Conservation (phyloP, 768 basidiomycete species). For the Filobasidium floriforme region DNA sequence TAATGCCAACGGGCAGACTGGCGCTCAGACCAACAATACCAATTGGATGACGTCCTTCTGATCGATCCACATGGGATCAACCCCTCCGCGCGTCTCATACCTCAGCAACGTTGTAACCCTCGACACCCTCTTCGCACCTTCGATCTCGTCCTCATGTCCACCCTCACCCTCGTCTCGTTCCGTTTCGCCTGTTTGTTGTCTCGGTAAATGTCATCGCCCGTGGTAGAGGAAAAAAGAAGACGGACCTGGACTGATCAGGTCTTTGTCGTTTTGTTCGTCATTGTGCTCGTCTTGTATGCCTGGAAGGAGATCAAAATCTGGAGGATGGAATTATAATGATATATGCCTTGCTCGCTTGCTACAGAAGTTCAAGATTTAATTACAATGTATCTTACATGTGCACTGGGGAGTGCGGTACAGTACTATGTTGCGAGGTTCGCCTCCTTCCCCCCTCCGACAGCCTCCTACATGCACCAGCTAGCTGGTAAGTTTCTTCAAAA, state of each 20-base stretch:
- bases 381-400: no score
- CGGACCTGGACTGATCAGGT: not conserved
- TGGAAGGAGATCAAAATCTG: no score
- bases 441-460: no score
- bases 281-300: no score
- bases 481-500: no score
- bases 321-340: no score
- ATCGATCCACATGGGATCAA: not conserved
- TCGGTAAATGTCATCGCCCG: not conserved
- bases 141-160: not conserved
- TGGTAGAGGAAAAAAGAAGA: not conserved
- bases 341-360: no score
- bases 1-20: not conserved
- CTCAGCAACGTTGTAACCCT: not conserved
- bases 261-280: no score
- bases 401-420: no score
- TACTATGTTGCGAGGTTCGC: no score
- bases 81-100: not conserved
- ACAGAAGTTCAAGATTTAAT: no score
- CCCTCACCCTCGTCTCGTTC: not conserved
- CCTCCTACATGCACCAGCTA: no score
- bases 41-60: slow-evolving; percentile 19
- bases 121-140: not conserved
- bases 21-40: not conserved
- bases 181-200: not conserved